These are phyloP conservation scores for Zizania latifolia DNA, from an alignment of 176 grass and related monocot genomes.

Conservation along the genomic window DNA sequence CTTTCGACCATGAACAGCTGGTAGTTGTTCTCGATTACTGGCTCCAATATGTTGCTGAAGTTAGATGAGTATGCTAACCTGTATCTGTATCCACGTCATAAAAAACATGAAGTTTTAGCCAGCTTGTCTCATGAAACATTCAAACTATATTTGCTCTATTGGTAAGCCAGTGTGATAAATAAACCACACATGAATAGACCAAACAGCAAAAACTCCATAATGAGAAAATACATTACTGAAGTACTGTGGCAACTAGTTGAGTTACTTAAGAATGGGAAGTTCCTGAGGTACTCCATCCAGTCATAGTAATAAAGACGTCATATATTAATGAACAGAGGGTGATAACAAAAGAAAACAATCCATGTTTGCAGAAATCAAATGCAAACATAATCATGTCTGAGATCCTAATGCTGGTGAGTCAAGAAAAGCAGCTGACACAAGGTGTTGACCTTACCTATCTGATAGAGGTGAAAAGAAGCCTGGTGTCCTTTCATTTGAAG, in stretches of 20 bases:
- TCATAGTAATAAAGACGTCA: too few relatives aligned
- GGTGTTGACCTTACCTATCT: conserved; percentile 34
- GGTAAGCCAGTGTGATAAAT: not conserved
- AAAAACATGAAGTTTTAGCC: not conserved
- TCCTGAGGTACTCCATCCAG: conserved; percentile 23
- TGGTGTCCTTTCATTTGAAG: conserved; percentile 79
- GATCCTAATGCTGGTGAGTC: not conserved
- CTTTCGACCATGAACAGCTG: conserved; percentile 94
- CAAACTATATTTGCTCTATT: not conserved
- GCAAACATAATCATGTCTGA: not conserved
- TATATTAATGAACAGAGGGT: too few relatives aligned
- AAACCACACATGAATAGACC: not conserved
- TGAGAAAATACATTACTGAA: not conserved
- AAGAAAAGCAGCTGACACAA: not conserved
- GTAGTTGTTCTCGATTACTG: conserved; percentile 71
- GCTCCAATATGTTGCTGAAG: conserved; percentile 73
- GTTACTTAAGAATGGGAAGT: not conserved
- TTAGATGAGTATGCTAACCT: conserved; percentile 75
- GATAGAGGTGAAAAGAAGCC: conserved; percentile 85
- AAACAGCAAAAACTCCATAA: not conserved
- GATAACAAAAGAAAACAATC: too few relatives aligned
- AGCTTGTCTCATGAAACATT: not conserved
- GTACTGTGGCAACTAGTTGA: not conserved
- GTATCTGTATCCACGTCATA: conserved; percentile 47
- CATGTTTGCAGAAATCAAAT: conserved; percentile 14